Base-by-base conservation (phyloP, 768 basidiomycete genomes). In the Hygrophorus russula region DNA sequence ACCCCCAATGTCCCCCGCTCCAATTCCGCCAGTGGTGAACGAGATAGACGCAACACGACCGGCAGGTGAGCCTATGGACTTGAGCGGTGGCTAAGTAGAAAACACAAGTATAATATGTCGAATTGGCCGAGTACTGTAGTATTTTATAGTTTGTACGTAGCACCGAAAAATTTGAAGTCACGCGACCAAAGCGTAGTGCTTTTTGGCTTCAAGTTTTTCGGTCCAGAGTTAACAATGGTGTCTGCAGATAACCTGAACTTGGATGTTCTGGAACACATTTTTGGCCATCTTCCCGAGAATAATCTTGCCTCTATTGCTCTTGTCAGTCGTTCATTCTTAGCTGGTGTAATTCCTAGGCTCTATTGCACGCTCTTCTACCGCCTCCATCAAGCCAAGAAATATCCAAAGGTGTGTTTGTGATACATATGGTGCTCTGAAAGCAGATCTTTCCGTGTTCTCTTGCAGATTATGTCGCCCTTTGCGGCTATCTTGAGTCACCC, bases 211-310 rank as follows among this genome's bases (percentile, higher is more conserved):
- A 73, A 43, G 67, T 70, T 20, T 61, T 76, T 29, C 38, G 56
- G 50, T 60, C 28, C 48, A 57, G 48, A 38, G 58, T 44, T 58
- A 54, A 19, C 57, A 49, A 83, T 82, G 81, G 74, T 79, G 36
- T 69, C 76, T 24, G 76, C 75, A 9, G 76, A 82, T 50, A 81
- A 74, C 51, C 64, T 84, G 37, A 78, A 85, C 48, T 68, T 77
- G 14, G 84, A 88, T 59, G 79, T 86, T 30, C 69, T 85, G 33
- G 78, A 81, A 53, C 64, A 77, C n/a, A 74, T 87, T 13, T 80
- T 80, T 49, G 58, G 62, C 0, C 63, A 70, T 50, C 62, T 87
- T 4, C 55, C 62, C n/a, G 62, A 66, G 33, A 65, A 68, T 13
- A 80, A 83, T 51, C 69, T 87, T 27, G 67, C 74, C 12, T 69